Base-by-base conservation (phyloP, 169 alveolate genomes). In the Haemoproteus tartakovskyi region DNA sequence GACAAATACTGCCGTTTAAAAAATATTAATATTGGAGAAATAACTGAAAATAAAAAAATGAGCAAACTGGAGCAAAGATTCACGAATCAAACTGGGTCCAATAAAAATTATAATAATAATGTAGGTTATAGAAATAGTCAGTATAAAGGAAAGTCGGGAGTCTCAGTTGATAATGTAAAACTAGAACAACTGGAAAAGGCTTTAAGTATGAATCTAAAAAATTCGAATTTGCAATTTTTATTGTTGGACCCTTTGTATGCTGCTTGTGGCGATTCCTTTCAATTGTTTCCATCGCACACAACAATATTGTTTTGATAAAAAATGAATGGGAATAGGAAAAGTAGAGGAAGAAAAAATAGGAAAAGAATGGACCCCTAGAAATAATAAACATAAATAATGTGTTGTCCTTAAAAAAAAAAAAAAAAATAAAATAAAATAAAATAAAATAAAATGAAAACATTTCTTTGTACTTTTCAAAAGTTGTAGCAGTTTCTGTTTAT, bases 201-300 rank as follows among this genome's bases (percentile, higher is more conserved):
- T 27, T 45, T 67, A 11, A 67, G 56, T 22, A 9, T 9, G 12
- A 24, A 67, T 45, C 37, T 67, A 26, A 40, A 33, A 57, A 43
- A 27, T 19, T 38, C 38, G 11, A 45, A 46, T 54, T 22, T 67
- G 37, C 70, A 54, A 47, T 67, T 67, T 12, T 38, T 57, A 6
- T 33, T 67, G n/a, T 18, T 67, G 9, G 82, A 67, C 19, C 63
- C 82, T 4, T 18, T 67, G 4, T 14, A 57, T 57, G 61, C 56
- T 2, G 37, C 62, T 1, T 45, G 51, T 9, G 24, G 29, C 18
- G 12, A 30, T 1, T 19, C 41, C 9, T 33, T 43, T 2, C 54
- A 67, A 36, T 30, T 67, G 8, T 67, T 41, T 36, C 82, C 82
- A 0, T 29, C 70, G 2, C 82, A 67, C 18, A n/a, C 43, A 3